Evolutionary conservation across 2,329 filamentous ascomycete species (phyloP).

Genomic region (Dothistroma septosporum): DNA sequence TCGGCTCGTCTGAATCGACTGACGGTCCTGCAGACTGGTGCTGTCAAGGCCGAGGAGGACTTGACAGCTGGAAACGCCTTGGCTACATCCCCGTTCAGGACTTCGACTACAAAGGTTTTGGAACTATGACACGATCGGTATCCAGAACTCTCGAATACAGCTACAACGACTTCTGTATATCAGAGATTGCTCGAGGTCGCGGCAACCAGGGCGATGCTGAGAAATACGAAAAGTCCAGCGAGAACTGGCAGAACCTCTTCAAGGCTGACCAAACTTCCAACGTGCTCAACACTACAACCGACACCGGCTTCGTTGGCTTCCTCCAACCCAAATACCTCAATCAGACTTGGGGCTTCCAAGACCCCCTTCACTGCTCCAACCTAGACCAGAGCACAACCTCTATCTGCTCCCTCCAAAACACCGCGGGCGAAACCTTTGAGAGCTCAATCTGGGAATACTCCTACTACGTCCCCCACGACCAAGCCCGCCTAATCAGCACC

Average conservation of each 20-base stretch:
- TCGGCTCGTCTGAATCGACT: not conserved
- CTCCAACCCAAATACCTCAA: constrained; percentile 56
- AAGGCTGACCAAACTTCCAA: constrained; percentile 56
- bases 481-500: constrained; percentile 44
- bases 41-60: constrained; percentile 65
- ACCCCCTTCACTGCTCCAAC: constrained; percentile 41
- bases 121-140: constrained; percentile 51
- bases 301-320: constrained; percentile 62
- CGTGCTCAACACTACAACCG: constrained; percentile 32
- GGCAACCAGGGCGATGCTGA: constrained; percentile 38
- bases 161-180: constrained; percentile 45
- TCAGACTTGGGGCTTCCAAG: constrained; percentile 54
- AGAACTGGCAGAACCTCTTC: constrained; percentile 65
- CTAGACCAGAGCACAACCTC: constrained; percentile 25
- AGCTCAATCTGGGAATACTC: constrained; percentile 66
- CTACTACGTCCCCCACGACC: constrained; percentile 65
- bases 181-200: constrained; percentile 41
- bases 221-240: constrained; percentile 50
- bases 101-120: constrained; percentile 46
- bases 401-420: constrained; percentile 50
- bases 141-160: constrained; percentile 49
- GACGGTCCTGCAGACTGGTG: constrained; percentile 37
- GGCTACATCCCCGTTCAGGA: constrained; percentile 56
- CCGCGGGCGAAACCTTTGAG: constrained; percentile 62
- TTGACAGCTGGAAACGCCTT: constrained; percentile 63